Evolutionary conservation across 495 filamentous ascomycete species (phyloP), one percentile per base, ranked within the genome.

Genomic region (Annulohypoxylon maeteangense): DNA sequence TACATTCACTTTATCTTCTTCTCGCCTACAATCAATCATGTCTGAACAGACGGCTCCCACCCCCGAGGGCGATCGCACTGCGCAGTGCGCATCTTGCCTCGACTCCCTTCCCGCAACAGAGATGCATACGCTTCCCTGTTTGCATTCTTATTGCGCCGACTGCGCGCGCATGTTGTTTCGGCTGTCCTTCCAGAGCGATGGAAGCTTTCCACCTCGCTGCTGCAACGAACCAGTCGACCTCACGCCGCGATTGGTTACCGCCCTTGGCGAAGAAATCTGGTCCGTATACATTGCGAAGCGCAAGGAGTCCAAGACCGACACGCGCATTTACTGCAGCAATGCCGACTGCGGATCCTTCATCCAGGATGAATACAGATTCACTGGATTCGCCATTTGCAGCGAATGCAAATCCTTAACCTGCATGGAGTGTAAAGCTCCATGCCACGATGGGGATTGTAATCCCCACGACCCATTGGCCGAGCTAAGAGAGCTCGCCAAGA

Each of bases 331-430:
- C 10, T 56, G 53, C 32, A 22, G 22, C 31, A 56, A 23, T 0
- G 1, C 53, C n/a, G 31, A 36, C n/a, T 56, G 53, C 18, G 53
- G 53, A 7, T 14, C 31, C 2, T 56, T 56, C 53, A 56, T 56
- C 53, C 6, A 29, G 0, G 31, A 20, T 1, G 31, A 56, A 1
- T 38, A 56, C 53, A 8, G 22, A 6, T 7, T 38, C 16, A 3
- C 23, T 4, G 7, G 16, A 8, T 29, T 56, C 12, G 53, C 53
- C 16, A 16, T 56, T 8, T 56, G 53, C n/a, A 6, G 6, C 2
- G 3, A 56, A 16, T 56, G 53, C 25, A n/a, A 56, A 7, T 36
- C 14, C 29, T 11, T 38, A 7, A 56, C 53, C n/a, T 56, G 53
- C 18, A 20, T 16, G 32, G 22, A 11, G 14, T 56, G 53, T 11